Evolutionary conservation across 305 asterid genomes (phyloP), one percentile per base, ranked within the genome.

Genomic region (Fraxinus dipetala): DNA sequence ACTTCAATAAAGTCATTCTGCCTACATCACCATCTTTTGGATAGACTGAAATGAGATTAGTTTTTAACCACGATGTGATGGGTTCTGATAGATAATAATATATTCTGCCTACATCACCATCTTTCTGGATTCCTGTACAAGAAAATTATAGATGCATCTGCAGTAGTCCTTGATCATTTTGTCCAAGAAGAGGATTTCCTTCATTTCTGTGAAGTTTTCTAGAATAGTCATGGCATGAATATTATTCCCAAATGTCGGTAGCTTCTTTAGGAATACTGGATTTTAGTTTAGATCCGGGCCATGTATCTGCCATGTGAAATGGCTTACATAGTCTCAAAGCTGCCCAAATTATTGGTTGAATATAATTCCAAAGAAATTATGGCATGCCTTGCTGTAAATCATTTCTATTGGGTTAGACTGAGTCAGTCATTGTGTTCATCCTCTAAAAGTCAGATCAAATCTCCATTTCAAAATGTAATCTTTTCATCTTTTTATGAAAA

Each of bases 271-370:
- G 77, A 80, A 78, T 77, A 75, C 38, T 28, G 40, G 54, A 74
- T 30, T 28, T 36, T 30, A 31, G 65, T 75, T 32, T 70, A 22
- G 74, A 63, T 40, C 65, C 9, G 30, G 75, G 79, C 79, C 65
- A 36, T 31, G 48, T 78, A 76, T 73, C 56, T 51, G 16, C 22
- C 85, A n/a, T 78, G 54, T 76, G 76, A 63, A 73, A 38, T 67
- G 26, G 81, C 43, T 63, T 20, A 36, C 48, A 59, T 35, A 78
- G 30, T 35, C 70, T 81, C n/a, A 54, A 6, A 18, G 11, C 2
- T 56, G 28, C 10, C 28, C 67, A 18, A 56, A 18, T 56, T 56
- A 6, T 18, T 56, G 67, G 28, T 56, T 18, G 67, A 18, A 56
- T 6, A 20, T 18, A 20, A 16, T 18, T 51, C 63, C 63, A 6